phyloP scores from a whole-genome alignment of 495 filamentous ascomycete genomes.

The Penicillium macrosclerotiorum region DNA sequence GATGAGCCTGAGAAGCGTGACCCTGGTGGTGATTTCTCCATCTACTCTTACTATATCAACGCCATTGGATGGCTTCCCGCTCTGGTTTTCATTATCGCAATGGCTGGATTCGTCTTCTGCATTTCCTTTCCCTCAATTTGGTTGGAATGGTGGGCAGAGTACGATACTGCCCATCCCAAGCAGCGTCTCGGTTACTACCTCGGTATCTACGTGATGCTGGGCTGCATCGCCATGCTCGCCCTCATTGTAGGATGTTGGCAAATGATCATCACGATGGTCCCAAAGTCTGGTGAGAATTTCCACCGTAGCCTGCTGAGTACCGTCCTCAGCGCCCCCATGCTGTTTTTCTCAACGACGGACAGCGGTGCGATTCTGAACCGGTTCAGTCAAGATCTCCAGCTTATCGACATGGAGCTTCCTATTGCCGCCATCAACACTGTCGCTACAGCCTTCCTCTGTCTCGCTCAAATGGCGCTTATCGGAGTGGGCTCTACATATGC shows the following conservation, averaged over 20 bases:
- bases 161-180: slow-evolving; percentile 41
- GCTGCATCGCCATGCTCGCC: slow-evolving; percentile 38
- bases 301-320: slow-evolving; percentile 48
- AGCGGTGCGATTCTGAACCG: slow-evolving; percentile 48
- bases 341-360: slow-evolving; percentile 48
- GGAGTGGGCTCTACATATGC: slow-evolving; percentile 46
- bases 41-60: slow-evolving; percentile 59
- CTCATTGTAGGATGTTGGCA: slow-evolving; percentile 49
- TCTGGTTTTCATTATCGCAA: slow-evolving; percentile 41
- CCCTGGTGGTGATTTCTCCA: slow-evolving; percentile 50
- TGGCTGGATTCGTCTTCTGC: slow-evolving; percentile 43
- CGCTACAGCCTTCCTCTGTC: slow-evolving; percentile 43
- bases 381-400: slow-evolving; percentile 60
- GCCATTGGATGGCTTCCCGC: slow-evolving; percentile 50
- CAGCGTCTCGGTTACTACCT: slow-evolving; percentile 49
- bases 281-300: slow-evolving; percentile 49
- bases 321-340: slow-evolving; percentile 48
- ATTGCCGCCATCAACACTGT: slow-evolving; percentile 48
- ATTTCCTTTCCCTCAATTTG: slow-evolving; percentile 52
- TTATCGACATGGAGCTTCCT: slow-evolving; percentile 58
- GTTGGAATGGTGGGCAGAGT: slow-evolving; percentile 54
- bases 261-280: slow-evolving; percentile 54
- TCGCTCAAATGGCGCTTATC: slow-evolving; percentile 52
- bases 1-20: slow-evolving; percentile 31
- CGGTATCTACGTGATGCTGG: slow-evolving; percentile 56